Base-by-base conservation (phyloP, 306 rosid species). In the Castanopsis chinensis region DNA sequence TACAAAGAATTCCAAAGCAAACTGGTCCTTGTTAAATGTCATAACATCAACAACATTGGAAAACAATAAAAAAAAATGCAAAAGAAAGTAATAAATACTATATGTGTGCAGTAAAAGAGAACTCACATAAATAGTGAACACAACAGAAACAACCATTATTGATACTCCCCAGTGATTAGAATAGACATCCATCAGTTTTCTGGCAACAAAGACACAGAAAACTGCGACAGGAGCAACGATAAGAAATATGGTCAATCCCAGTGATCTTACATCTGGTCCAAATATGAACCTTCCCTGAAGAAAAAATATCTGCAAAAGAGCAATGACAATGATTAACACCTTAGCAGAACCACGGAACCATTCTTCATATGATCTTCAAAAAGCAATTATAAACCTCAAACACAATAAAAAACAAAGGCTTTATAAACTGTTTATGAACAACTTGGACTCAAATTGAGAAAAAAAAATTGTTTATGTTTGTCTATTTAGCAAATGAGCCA, bases 181-280 rank as follows among this genome's bases (percentile, higher is more conserved):
- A 81, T 79, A 95, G 73, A 86, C 89, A 76, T 95, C 86, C 91
- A 91, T 88, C 80, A 95, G 90, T 82, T 91, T 93, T 81, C 90
- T 83, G 85, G 91, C 99, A 77, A 95, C 94, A 88, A 90, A 91
- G 85, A 88, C 80, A 82, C 99, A 95, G 97, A 95, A 95, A 85
- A 88, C 76, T 21, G 91, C 64, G 5, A 91, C 87, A 37, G 99
- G 99, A 67, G 92, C 98, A 85, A 95, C 93, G 54, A 95, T 89
- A 43, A 95, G 94, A 75, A 91, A 88, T 77, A 95, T 81, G 27
- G 99, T 95, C 87, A 95, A 85, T 41, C 78, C 87, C 92, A 95
- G 74, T 11, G 99, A 95, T 86, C 99, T 86, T 83, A 90, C 97
- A 90, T 95, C 99, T n/a, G 99, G 99, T 79, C 99, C 99, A 58